These are phyloP conservation scores for Torulaspora gathmanii DNA, from an alignment of 805 yeast species.

Conservation along the genomic window DNA sequence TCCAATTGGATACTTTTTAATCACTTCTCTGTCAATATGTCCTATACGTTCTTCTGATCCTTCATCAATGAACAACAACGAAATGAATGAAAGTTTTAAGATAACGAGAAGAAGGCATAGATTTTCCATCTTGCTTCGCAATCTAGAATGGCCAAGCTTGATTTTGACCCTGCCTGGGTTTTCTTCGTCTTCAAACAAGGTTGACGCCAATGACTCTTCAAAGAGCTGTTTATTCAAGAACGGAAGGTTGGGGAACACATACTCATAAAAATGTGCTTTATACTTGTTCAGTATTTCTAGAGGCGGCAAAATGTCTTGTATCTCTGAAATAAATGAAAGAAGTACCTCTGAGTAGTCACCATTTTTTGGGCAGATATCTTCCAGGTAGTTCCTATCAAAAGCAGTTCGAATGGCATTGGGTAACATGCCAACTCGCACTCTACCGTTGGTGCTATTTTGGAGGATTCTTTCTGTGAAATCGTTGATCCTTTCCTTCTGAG, in stretches of 20 bases:
- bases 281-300: slow-evolving; percentile 22
- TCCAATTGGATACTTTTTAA: slow-evolving; percentile 27
- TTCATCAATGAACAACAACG: slow-evolving; percentile 20
- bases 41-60: slow-evolving; percentile 10
- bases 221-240: slow-evolving; percentile 28
- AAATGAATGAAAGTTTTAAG: slow-evolving; percentile 30
- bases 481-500: slow-evolving; percentile 23
- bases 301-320: slow-evolving; percentile 30
- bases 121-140: slow-evolving; percentile 31
- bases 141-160: slow-evolving; percentile 25
- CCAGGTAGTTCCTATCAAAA: slow-evolving; percentile 26
- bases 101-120: slow-evolving; percentile 27
- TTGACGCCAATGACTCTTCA: slow-evolving; percentile 28
- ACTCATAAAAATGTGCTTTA: slow-evolving; percentile 28
- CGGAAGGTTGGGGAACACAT: slow-evolving; percentile 29
- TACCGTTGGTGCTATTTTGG: slow-evolving; percentile 24
- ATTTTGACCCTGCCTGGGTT: slow-evolving; percentile 22
- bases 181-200: slow-evolving; percentile 19
- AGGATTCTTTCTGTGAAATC: slow-evolving; percentile 30
- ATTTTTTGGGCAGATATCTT: slow-evolving; percentile 26
- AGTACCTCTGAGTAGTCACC: slow-evolving; percentile 28
- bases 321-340: slow-evolving; percentile 19
- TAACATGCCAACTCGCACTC: slow-evolving; percentile 22
- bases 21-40: slow-evolving; percentile 15
- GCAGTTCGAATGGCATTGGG: slow-evolving; percentile 22